Conservation (phyloP, 139 green algal species). For the Asterochloris sp. region DNA sequence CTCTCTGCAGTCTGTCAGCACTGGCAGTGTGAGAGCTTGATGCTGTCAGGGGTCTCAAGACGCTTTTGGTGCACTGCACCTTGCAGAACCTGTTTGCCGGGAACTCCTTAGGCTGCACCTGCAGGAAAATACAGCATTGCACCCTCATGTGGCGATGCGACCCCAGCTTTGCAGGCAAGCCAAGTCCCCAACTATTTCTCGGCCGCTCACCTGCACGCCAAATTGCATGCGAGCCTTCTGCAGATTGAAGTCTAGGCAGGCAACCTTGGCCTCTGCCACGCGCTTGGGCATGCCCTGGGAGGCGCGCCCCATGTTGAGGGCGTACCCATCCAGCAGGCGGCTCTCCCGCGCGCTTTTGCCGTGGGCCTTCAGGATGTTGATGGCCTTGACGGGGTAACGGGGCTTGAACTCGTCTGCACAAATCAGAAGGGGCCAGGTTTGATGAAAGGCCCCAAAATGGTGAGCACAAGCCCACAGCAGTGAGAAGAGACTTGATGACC, state of each 20-base stretch:
- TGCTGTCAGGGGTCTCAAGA: no score
- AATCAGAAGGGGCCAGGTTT: no score
- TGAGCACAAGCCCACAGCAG: no score
- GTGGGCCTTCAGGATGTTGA: constrained; percentile 98
- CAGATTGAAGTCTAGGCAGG: constrained; percentile 95
- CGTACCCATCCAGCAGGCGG: constrained; percentile 91
- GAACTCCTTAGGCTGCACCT: no score
- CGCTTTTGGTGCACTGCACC: no score
- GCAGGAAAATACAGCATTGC: no score
- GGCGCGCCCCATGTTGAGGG: constrained; percentile 87
- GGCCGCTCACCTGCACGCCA: constrained; percentile 67
- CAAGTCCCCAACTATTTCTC: neutral
- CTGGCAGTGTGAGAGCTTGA: no score
- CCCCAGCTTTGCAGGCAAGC: neutral
- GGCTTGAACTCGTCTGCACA: constrained; percentile 35
- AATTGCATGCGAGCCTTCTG: constrained; percentile 87
- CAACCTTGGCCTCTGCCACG: constrained; percentile 65
- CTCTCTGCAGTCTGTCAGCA: no score
- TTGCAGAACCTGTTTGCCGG: no score
- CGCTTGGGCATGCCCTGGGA: constrained; percentile 69
- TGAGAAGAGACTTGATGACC: no score
- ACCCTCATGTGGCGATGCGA: no score
- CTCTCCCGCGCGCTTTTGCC: constrained; percentile 86
- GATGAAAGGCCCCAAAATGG: no score
- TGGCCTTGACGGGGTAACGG: constrained; percentile 88